Evolutionary conservation across 768 basidiomycete genomes (phyloP).

Genomic region (Russula vinacea): DNA sequence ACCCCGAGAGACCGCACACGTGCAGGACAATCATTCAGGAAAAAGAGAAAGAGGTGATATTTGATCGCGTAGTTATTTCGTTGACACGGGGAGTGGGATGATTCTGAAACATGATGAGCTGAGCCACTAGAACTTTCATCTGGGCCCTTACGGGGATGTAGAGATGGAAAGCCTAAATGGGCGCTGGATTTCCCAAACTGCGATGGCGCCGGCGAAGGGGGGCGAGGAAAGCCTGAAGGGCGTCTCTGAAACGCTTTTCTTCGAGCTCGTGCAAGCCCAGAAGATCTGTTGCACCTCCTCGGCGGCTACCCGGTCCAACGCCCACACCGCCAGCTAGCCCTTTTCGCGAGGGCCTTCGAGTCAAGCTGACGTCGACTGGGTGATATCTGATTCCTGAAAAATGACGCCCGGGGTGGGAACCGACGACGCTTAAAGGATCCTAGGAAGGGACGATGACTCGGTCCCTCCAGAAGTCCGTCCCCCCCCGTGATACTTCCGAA

Average conservation of each 20-base stretch:
- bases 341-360: background rate
- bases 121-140: conserved; percentile 30
- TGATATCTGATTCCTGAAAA: background rate
- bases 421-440: background rate
- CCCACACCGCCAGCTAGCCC: too few relatives aligned
- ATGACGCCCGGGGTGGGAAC: conserved; percentile 13
- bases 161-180: conserved; percentile 29
- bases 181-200: conserved; percentile 25
- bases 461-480: background rate
- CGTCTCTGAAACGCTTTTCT: conserved; percentile 21
- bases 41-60: conserved; percentile 9
- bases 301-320: too few relatives aligned
- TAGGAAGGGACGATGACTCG: conserved; percentile 9
- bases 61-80: conserved; percentile 20
- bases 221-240: conserved; percentile 1
- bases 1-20: conserved; percentile 25
- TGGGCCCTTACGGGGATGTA: conserved; percentile 23
- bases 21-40: conserved; percentile 5
- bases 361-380: background rate
- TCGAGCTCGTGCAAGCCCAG: conserved; percentile 6
- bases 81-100: conserved; percentile 24
- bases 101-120: conserved; percentile 29
- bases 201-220: conserved; percentile 21
- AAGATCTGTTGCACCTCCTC: conserved; percentile 7
- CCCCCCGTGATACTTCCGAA: conserved; percentile 21